phyloP scores from a whole-genome alignment of 208 protist species.

The Novymonas esmeraldas region DNA sequence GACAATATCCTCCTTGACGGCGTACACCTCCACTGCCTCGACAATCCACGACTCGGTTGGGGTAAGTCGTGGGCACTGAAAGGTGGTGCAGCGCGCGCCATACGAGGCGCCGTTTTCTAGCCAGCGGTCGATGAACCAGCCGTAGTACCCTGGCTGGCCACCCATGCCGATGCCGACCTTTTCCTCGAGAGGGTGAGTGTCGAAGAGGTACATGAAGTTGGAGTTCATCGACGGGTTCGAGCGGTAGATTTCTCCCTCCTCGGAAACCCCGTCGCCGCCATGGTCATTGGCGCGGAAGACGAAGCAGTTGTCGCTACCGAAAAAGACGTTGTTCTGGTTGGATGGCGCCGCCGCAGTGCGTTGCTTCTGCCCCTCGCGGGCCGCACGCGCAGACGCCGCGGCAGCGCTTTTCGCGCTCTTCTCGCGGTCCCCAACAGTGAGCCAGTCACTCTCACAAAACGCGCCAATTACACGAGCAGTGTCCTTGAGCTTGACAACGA shows the following conservation, averaged over 20 bases:
- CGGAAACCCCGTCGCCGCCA: constrained; percentile 3
- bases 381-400: constrained; percentile 44
- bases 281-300: constrained; percentile 34
- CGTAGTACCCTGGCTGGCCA: constrained; percentile 61
- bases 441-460: constrained; percentile 65
- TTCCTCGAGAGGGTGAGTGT: constrained; percentile 51
- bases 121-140: constrained; percentile 78
- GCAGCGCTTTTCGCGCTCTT: constrained; percentile 49
- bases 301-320: constrained; percentile 67
- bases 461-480: constrained; percentile 49
- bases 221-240: constrained; percentile 46
- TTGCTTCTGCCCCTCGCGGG: constrained; percentile 40
- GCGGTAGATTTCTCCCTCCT: constrained; percentile 31
- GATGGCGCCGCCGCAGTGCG: constrained; percentile 9
- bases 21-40: constrained; percentile 64
- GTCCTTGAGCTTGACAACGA: constrained; percentile 47
- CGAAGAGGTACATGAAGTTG: constrained; percentile 86
- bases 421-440: constrained; percentile 53
- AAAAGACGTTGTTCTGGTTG: constrained; percentile 67
- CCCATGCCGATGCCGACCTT: constrained; percentile 76
- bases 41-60: constrained; percentile 49
- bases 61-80: constrained; percentile 50
- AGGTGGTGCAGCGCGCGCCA: constrained; percentile 56
- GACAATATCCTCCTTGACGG: constrained; percentile 44
- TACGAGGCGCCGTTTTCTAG: constrained; percentile 56